phyloP scores from a whole-genome alignment of 1,284 basidiomycete genomes.

The Tilletia indica region DNA sequence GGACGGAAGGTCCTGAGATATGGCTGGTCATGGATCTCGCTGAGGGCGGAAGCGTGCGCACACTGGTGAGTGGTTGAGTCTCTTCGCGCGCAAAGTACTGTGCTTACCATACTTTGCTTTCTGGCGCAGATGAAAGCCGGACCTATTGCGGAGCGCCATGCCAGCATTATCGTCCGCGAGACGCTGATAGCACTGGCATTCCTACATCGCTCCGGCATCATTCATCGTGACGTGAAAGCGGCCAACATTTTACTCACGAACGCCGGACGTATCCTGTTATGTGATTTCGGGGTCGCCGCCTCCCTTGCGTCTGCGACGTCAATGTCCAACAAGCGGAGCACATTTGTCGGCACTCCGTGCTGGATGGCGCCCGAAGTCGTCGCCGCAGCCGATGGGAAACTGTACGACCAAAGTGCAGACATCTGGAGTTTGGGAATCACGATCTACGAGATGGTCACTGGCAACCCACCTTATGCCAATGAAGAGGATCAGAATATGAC shows the following conservation, averaged over 20 bases:
- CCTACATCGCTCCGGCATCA: constrained; percentile 88
- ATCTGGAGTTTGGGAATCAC: constrained; percentile 96
- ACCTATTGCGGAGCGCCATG: constrained; percentile 80
- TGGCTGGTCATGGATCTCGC: constrained; percentile 99
- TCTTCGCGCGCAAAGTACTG: too few species aligned
- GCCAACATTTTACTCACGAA: constrained; percentile 89
- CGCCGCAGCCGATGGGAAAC: constrained; percentile 69
- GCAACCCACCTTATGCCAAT: constrained; percentile 76
- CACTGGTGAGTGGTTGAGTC: constrained; percentile 62
- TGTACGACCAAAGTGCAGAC: constrained; percentile 92
- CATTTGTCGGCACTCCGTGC: constrained; percentile 91
- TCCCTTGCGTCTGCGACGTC: constrained; percentile 71
- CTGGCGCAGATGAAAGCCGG: constrained; percentile 68
- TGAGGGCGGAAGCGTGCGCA: constrained; percentile 88
- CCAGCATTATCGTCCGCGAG: constrained; percentile 83
- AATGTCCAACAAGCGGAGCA: constrained; percentile 80
- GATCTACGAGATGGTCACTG: constrained; percentile 87
- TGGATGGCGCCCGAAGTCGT: constrained; percentile 99
- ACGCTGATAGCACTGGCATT: constrained; percentile 80
- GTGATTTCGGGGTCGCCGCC: constrained; percentile 95
- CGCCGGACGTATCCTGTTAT: constrained; percentile 83
- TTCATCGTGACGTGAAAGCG: constrained; percentile 94
- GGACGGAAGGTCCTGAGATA: constrained; percentile 86
- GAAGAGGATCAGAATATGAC: constrained; percentile 84
- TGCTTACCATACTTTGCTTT: too few species aligned